Percentiles rank a stretch among this genome's conserved stretches.
Conservation (phyloP, 495 filamentous ascomycete species). For the Astrocystis sublimbata region DNA sequence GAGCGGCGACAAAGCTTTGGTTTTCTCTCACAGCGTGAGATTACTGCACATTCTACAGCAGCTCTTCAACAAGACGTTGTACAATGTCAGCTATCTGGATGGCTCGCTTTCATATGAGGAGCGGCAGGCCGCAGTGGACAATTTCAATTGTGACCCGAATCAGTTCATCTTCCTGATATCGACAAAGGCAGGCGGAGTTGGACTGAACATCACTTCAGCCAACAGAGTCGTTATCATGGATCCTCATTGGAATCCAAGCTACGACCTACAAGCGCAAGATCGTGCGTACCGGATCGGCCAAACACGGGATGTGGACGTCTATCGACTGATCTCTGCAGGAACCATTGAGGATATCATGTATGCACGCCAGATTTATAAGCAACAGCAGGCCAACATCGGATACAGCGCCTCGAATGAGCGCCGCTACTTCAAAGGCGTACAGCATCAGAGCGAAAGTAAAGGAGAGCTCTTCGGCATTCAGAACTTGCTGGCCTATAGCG, state of each 20-base stretch:
- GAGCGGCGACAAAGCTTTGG: constrained; percentile 87
- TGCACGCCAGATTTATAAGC: constrained; percentile 96
- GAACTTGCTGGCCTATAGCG: constrained; percentile 85
- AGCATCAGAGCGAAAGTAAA: constrained; percentile 81
- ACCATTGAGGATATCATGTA: constrained; percentile 98
- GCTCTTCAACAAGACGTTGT: constrained; percentile 85
- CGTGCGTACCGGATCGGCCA: constrained; percentile 96
- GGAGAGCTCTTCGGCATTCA: constrained; percentile 92
- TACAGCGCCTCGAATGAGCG: constrained; percentile 92
- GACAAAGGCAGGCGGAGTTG: constrained; percentile 83
- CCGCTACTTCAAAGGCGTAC: constrained; percentile 93
- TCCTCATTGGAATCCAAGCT: constrained; percentile 95
- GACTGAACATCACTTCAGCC: constrained; percentile 93
- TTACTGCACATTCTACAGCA: constrained; percentile 82
- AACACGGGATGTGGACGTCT: constrained; percentile 90
- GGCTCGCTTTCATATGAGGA: constrained; percentile 87
- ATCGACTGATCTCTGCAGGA: constrained; percentile 86
- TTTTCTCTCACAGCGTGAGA: constrained; percentile 89
- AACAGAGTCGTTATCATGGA: constrained; percentile 99
- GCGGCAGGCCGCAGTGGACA: constrained; percentile 75
- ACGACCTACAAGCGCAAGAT: constrained; percentile 95
- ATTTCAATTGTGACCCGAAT: constrained; percentile 85
- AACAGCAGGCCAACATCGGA: constrained; percentile 97
- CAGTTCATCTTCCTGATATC: constrained; percentile 97
- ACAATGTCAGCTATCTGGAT: constrained; percentile 89